Conservation (phyloP, 1,139 yeast genomes). For the Yamadazyma trypodendri region DNA sequence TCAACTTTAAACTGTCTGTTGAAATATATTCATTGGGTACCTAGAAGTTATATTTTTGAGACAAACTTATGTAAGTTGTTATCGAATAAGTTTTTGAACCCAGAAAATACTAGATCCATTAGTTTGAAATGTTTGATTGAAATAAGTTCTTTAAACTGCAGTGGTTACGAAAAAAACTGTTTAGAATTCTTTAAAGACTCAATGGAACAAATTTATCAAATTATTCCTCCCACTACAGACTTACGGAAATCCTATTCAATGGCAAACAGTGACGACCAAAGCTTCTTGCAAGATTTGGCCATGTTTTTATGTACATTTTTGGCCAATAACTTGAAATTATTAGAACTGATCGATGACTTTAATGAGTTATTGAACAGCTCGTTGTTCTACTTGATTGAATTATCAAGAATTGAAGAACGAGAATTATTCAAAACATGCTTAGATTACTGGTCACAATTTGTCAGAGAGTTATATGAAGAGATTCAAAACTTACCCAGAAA, state of each 20-base stretch:
- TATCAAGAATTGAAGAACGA: constrained; percentile 91
- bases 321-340: constrained; percentile 67
- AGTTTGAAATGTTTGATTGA: constrained; percentile 92
- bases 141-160: constrained; percentile 65
- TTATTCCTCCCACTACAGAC: constrained; percentile 76
- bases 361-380: constrained; percentile 67
- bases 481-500: constrained; percentile 75
- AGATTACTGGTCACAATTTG: constrained; percentile 91
- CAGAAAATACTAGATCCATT: constrained; percentile 78
- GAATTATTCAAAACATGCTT: constrained; percentile 93
- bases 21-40: constrained; percentile 93
- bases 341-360: constrained; percentile 63
- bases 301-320: constrained; percentile 88
- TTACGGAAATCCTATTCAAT: constrained; percentile 68
- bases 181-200: constrained; percentile 70
- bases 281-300: constrained; percentile 92
- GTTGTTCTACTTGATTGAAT: constrained; percentile 76
- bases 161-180: constrained; percentile 67
- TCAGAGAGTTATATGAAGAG: constrained; percentile 76
- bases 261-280: constrained; percentile 85
- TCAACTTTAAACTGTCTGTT: constrained; percentile 84
- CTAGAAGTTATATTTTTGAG: constrained; percentile 83
- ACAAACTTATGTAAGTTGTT: constrained; percentile 74
- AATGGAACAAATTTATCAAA: constrained; percentile 65
- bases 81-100: constrained; percentile 72